phyloP scores from a whole-genome alignment of 768 basidiomycete species.

The Suillus ampliporus region DNA sequence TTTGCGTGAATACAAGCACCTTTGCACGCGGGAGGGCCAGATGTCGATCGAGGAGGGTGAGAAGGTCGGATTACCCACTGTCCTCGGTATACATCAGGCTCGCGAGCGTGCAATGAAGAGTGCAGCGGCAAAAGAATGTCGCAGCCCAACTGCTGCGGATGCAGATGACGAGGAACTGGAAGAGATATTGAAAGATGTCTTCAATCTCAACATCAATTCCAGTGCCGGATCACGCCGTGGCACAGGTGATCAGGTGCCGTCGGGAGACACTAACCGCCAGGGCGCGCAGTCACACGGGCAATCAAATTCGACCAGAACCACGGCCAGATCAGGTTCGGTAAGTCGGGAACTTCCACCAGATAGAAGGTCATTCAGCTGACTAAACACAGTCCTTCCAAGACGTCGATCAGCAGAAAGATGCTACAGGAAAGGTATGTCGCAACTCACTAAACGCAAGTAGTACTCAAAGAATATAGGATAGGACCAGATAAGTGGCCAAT shows the following conservation, averaged over 20 bases:
- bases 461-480: slow-evolving; percentile 1
- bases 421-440: slow-evolving; percentile 1
- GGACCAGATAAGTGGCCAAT: neutral
- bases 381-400: neutral
- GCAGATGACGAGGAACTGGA: slow-evolving; percentile 34
- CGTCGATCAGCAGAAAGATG: neutral
- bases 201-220: slow-evolving; percentile 24
- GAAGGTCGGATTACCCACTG: slow-evolving; percentile 59
- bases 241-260: neutral
- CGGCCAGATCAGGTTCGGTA: neutral
- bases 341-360: neutral
- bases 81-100: slow-evolving; percentile 56
- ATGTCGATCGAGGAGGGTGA: slow-evolving; percentile 60
- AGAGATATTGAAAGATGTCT: slow-evolving; percentile 38
- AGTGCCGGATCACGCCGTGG: neutral
- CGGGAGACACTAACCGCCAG: neutral
- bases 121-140: slow-evolving; percentile 32
- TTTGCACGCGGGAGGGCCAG: slow-evolving; percentile 57
- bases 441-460: neutral
- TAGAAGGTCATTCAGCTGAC: neutral
- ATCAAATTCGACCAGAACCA: neutral
- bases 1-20: slow-evolving; percentile 53
- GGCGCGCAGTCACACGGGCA: neutral
- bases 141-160: slow-evolving; percentile 30
- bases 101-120: slow-evolving; percentile 52